These are phyloP conservation scores for Talaromyces thailandensis DNA, from an alignment of 495 filamentous ascomycete species.

Conservation along the genomic window DNA sequence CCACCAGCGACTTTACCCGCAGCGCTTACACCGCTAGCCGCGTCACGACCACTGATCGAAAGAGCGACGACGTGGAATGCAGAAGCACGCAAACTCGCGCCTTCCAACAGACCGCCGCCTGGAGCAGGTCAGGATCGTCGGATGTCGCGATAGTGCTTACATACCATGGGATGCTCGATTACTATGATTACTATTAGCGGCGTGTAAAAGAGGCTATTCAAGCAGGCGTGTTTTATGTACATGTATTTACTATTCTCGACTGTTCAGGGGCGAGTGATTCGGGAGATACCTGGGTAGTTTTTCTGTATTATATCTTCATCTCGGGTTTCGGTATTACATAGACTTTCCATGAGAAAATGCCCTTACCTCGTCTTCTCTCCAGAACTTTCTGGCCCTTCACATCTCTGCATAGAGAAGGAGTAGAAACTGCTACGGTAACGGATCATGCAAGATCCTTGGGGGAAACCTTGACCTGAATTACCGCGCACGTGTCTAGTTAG, in stretches of 20 bases:
- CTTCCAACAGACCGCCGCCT: background rate
- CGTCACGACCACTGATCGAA: background rate
- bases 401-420: no score
- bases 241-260: background rate
- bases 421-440: no score
- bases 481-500: no score
- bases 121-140: background rate
- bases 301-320: no score
- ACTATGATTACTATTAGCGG: background rate
- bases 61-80: background rate
- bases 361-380: no score
- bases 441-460: no score
- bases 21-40: background rate
- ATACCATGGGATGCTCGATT: background rate
- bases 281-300: no score
- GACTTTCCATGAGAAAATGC: no score
- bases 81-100: background rate
- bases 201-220: background rate
- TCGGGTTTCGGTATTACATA: no score
- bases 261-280: background rate
- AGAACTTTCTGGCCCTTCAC: no score
- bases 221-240: background rate
- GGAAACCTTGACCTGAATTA: no score
- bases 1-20: background rate
- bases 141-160: background rate